These are phyloP conservation scores for Termitomyces eurrhizus DNA, from an alignment of 768 basidiomycete genomes.

Conservation along the genomic window DNA sequence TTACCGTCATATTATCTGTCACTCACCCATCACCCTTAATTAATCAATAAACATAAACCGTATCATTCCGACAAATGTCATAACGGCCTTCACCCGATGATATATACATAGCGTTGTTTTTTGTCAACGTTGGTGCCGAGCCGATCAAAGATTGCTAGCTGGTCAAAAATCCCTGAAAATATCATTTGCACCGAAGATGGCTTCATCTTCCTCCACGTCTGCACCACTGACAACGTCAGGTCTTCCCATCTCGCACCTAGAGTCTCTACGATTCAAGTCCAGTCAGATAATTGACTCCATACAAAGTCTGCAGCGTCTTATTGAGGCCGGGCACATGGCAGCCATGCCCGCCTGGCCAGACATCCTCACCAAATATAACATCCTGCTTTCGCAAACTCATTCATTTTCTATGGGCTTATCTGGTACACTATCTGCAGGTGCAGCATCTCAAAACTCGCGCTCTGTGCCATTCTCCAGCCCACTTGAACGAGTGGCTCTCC, in stretches of 20 bases:
- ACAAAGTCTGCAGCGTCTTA: constrained; percentile 54
- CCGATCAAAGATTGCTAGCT: not conserved
- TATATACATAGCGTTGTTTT: too few species aligned
- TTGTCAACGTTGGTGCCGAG: not conserved
- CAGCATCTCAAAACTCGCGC: constrained; percentile 3
- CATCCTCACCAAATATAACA: constrained; percentile 81
- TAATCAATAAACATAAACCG: too few species aligned
- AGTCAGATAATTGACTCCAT: constrained; percentile 80
- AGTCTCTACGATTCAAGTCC: constrained; percentile 73
- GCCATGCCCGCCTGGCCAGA: constrained; percentile 86
- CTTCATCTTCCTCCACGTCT: constrained; percentile 3
- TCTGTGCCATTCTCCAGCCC: constrained; percentile 32
- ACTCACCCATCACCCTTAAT: too few species aligned
- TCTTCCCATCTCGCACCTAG: constrained; percentile 57
- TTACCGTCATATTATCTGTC: too few species aligned
- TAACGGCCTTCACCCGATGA: too few species aligned
- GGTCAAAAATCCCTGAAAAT: not conserved
- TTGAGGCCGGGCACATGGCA: constrained; percentile 52
- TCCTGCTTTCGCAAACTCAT: constrained; percentile 79
- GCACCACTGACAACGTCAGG: constrained; percentile 9
- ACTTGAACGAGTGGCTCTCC: constrained; percentile 64
- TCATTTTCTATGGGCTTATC: constrained; percentile 51
- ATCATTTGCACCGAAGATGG: not conserved
- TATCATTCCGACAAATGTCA: too few species aligned
- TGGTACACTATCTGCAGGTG: constrained; percentile 24